Evolutionary conservation across 2,329 filamentous ascomycete genomes (phyloP), one percentile per base, ranked within the genome.

Genomic region (Colletotrichum liriopes): DNA sequence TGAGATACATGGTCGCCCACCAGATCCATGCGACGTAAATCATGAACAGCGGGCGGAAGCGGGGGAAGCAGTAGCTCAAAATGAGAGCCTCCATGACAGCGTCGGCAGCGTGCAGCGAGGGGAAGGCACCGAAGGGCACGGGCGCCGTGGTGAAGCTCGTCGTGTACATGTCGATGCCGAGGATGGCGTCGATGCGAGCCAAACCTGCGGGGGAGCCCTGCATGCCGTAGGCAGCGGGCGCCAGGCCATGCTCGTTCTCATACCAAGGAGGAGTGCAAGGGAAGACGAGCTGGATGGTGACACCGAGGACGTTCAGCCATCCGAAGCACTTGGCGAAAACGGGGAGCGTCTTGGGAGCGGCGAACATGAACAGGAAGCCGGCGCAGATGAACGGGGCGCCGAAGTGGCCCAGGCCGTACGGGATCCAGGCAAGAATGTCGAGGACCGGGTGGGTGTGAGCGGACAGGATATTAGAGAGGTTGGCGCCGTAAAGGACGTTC

Each of bases 1-100:
- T 97, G 64, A 98, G 90, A 80, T 98, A 98, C 94, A 98, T 98
- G 76, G 96, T 98, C 16, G 95, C 93, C 95, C 96, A 98, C 94
- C 95, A 98, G 78, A 98, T 92, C 96, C 96, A 98, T 80, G 93
- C 89, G 55, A 93, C 93, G 82, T 98, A 98, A 75, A 89, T 87
- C 74, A 95, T 89, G 83, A 97, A 97, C 65, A 96, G 83, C 16
- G 92, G 91, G 76, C 93, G 91, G 76, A 97, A 89, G 73, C 90
- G 91, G 5, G 96, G 96, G 86, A 98, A 98, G 81, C 94, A 92
- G 83, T 97, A 93, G 82, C 93, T 94, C 92, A 98, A 93, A 86
- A 98, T 98, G 20, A 98, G 88, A 29, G 94, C 95, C 82, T 97
- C 94, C 66, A 98, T 88, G 5, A 95, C 95, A 11, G 95, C 95